A percentile compares a stretch with the other conserved stretches of the same genome.
These are phyloP conservation scores for Leptomonas seymouri DNA, from an alignment of 208 protist species.

Conservation along the genomic window DNA sequence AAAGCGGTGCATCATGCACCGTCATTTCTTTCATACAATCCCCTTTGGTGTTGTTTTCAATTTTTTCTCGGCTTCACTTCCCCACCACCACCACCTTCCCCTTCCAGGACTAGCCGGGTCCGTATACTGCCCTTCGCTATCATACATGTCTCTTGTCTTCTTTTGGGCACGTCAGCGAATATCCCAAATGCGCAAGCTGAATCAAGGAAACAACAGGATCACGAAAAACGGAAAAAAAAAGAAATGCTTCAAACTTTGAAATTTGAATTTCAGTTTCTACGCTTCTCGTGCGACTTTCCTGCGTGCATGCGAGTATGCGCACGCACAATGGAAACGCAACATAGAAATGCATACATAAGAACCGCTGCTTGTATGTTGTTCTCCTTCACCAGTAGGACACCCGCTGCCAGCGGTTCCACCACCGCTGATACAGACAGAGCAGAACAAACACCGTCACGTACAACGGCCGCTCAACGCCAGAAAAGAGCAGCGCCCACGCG, in stretches of 20 bases:
- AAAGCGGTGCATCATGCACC: no score
- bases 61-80: no score
- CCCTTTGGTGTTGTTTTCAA: no score
- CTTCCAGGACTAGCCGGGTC: no score
- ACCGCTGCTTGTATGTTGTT: not conserved
- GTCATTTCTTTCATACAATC: no score
- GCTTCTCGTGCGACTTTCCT: not conserved
- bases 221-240: not conserved
- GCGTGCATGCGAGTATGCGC: not conserved
- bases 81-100: no score
- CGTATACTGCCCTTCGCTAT: no score
- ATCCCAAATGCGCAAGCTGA: no score
- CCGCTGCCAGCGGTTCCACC: constrained; percentile 25
- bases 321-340: not conserved
- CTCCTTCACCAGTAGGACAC: constrained; percentile 27
- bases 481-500: constrained; percentile 10
- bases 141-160: no score
- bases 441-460: constrained; percentile 18
- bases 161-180: no score
- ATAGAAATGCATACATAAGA: not conserved
- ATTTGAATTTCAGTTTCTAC: not conserved
- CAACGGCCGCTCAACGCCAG: constrained; percentile 16
- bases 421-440: constrained; percentile 14
- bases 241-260: no score
- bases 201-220: not conserved